Conservation (phyloP, 192 early-diverging fungal species). For the Entomortierella beljakovae region DNA sequence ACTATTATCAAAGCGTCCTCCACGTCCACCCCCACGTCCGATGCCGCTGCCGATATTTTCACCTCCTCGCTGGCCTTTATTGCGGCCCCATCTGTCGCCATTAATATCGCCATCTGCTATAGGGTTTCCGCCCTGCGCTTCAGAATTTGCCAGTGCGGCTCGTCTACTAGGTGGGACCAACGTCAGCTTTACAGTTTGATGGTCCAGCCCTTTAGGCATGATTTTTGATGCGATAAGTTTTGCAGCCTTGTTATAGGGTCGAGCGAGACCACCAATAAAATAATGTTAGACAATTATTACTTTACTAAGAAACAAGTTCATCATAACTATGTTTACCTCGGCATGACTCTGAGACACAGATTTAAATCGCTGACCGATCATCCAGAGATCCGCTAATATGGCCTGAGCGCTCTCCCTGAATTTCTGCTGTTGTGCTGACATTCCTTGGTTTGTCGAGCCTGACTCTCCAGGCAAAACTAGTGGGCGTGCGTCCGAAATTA, state of each 20-base stretch:
- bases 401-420: slow-evolving; percentile 38
- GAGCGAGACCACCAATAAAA: background rate
- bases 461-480: slow-evolving; percentile 22
- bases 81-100: slow-evolving; percentile 16
- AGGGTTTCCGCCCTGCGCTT: slow-evolving; percentile 4
- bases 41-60: slow-evolving; percentile 14
- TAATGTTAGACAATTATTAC: background rate
- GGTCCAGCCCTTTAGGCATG: slow-evolving; percentile 42
- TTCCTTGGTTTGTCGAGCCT: background rate
- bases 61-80: slow-evolving; percentile 14
- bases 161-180: slow-evolving; percentile 29
- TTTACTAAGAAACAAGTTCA: background rate
- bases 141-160: background rate
- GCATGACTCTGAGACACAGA: slow-evolving; percentile 32
- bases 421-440: slow-evolving; percentile 15
- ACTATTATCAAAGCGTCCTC: slow-evolving; percentile 12
- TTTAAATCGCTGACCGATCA: slow-evolving; percentile 53
- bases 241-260: too few species aligned
- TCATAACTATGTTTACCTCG: slow-evolving; percentile 10
- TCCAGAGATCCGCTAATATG: slow-evolving; percentile 39
- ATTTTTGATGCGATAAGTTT: slow-evolving; percentile 38
- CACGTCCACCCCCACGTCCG: slow-evolving; percentile 18
- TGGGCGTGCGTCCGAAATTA: slow-evolving; percentile 39
- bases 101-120: slow-evolving; percentile 16
- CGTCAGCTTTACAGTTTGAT: slow-evolving; percentile 40